These are phyloP conservation scores for Aspergillus floridensis DNA, from an alignment of 2,329 filamentous ascomycete species.

Conservation along the genomic window DNA sequence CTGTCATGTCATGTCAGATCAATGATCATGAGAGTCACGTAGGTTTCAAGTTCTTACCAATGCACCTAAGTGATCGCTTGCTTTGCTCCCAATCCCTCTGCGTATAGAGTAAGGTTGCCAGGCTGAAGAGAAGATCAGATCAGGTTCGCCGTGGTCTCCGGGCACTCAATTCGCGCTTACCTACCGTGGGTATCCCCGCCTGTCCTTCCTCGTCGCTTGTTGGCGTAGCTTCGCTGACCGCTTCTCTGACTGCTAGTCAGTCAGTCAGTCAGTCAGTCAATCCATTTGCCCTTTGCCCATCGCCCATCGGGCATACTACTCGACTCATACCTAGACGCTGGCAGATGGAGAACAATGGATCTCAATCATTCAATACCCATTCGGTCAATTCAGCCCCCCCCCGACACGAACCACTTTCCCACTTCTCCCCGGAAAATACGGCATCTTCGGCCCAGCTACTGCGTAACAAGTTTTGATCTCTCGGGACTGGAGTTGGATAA, in stretches of 20 bases:
- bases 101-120: not conserved
- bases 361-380: not conserved
- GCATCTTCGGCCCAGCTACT: not conserved
- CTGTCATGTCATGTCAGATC: not conserved
- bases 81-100: not conserved
- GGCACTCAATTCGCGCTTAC: not conserved
- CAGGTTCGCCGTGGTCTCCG: too few relatives aligned
- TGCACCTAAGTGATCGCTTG: not conserved
- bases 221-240: constrained; percentile 12
- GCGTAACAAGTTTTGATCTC: not conserved
- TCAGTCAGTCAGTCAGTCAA: not conserved
- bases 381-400: not conserved
- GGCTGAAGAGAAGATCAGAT: not conserved
- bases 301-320: not conserved
- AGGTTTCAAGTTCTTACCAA: not conserved
- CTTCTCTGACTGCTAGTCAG: constrained; percentile 9
- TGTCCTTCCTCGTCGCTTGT: not conserved
- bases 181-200: not conserved
- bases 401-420: not conserved
- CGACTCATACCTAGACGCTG: too few relatives aligned
- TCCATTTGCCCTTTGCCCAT: not conserved
- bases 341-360: not conserved
- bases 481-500: not conserved
- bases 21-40: not conserved
- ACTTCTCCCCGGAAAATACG: not conserved